A percentile compares a stretch with the other conserved stretches of the same genome.
Evolutionary conservation across 106 monocot species (phyloP).

Genomic region (Dioscorea zingiberensis): DNA sequence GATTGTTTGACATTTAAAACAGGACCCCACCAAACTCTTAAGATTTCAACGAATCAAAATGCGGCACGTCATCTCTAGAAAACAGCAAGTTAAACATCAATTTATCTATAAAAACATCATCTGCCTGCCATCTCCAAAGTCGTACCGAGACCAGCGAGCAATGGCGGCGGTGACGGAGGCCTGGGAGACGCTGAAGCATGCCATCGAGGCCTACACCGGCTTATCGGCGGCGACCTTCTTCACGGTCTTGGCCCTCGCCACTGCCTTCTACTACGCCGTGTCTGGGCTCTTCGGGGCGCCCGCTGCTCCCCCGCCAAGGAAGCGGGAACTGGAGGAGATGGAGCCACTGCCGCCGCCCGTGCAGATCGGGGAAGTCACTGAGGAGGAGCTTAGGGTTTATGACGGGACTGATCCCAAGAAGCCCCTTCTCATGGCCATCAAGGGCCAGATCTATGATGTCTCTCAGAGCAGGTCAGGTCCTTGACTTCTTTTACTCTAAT

Average conservation of each 20-base stretch:
- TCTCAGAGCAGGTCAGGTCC: constrained; percentile 71
- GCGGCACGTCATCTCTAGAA: no score
- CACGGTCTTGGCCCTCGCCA: constrained; percentile 41
- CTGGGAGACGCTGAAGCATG: constrained; percentile 47
- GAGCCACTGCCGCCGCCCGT: constrained; percentile 68
- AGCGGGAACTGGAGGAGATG: constrained; percentile 15
- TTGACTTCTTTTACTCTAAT: no score
- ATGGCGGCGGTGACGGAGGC: constrained; percentile 22
- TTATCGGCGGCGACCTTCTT: constrained; percentile 53
- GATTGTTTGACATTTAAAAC: no score
- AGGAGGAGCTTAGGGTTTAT: constrained; percentile 63
- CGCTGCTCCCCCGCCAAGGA: constrained; percentile 10
- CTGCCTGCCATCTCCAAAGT: no score
- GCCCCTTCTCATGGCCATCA: constrained; percentile 77
- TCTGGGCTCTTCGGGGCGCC: constrained; percentile 26
- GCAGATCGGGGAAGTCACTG: constrained; percentile 64
- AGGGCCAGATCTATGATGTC: constrained; percentile 77
- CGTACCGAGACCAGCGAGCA: not conserved
- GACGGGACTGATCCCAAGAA: constrained; percentile 58
- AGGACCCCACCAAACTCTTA: no score
- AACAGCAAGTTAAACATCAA: no score
- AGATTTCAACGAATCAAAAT: no score
- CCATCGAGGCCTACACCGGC: constrained; percentile 62
- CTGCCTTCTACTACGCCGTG: constrained; percentile 43
- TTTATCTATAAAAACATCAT: no score